These are phyloP conservation scores for Solanum tacnaense DNA, from an alignment of 257 asterid species.

Conservation along the genomic window DNA sequence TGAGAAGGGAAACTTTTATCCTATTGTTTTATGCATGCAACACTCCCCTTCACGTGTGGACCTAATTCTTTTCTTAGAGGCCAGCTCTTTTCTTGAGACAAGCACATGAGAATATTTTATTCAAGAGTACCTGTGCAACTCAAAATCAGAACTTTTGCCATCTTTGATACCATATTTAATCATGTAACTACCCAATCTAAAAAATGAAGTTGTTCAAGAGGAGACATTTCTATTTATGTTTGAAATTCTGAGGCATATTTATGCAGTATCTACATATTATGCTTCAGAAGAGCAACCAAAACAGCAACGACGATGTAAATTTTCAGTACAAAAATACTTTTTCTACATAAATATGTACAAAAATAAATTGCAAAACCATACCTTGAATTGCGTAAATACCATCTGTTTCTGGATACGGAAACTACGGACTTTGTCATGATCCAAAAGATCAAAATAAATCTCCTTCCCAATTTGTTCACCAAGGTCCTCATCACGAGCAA, in stretches of 20 bases:
- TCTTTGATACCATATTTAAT: background rate
- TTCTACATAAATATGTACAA: background rate
- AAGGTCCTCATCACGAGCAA: constrained; percentile 75
- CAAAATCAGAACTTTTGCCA: background rate
- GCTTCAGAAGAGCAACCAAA: background rate
- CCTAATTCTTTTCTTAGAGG: background rate
- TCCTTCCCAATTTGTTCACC: constrained; percentile 67
- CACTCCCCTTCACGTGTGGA: background rate
- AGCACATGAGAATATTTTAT: background rate
- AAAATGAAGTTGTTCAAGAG: background rate
- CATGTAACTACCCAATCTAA: background rate
- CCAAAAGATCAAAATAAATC: constrained; percentile 78
- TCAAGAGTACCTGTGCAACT: background rate
- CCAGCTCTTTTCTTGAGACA: background rate
- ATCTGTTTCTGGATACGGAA: constrained; percentile 77
- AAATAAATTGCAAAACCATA: constrained; percentile 10
- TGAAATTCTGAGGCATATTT: background rate
- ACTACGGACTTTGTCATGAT: constrained; percentile 74
- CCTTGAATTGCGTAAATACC: constrained; percentile 63
- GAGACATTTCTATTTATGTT: background rate
- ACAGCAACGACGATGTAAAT: background rate
- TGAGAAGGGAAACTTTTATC: background rate
- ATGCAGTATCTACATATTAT: background rate
- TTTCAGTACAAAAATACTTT: background rate
- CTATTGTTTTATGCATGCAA: background rate